phyloP scores from a whole-genome alignment of 179 eudicot species.

The Amaranthus tricolor region DNA sequence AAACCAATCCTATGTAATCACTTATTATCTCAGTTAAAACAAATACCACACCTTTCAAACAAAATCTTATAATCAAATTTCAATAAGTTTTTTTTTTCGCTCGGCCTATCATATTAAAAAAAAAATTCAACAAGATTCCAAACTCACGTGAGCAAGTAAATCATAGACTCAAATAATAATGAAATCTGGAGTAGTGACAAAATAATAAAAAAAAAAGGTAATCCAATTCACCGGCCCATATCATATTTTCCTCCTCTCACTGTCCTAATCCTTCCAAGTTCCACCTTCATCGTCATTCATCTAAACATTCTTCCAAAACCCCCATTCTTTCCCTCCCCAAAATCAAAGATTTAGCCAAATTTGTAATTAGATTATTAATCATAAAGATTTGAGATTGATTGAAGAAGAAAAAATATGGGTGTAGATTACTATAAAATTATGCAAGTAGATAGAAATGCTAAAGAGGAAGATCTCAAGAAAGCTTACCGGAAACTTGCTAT shows the following conservation, averaged over 20 bases:
- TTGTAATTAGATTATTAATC: background rate
- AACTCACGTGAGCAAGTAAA: slow-evolving; percentile 18
- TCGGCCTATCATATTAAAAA: too few relatives aligned
- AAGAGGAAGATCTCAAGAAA: slow-evolving; percentile 84
- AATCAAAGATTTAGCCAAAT: background rate
- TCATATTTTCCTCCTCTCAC: slow-evolving; percentile 1
- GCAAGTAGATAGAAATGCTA: slow-evolving; percentile 72
- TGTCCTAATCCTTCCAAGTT: background rate
- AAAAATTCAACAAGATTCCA: slow-evolving; percentile 15
- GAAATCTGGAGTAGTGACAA: background rate
- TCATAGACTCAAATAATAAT: background rate
- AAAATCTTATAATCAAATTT: too few relatives aligned
- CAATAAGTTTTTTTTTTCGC: too few relatives aligned
- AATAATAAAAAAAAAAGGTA: background rate
- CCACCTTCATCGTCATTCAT: too few relatives aligned
- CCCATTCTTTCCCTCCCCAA: too few relatives aligned
- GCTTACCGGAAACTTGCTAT: slow-evolving; percentile 90
- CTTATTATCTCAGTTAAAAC: too few relatives aligned
- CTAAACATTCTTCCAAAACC: too few relatives aligned
- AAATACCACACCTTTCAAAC: too few relatives aligned
- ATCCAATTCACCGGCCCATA: slow-evolving; percentile 7
- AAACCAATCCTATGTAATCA: too few relatives aligned
- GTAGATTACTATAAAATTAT: slow-evolving; percentile 77
- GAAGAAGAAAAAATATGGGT: slow-evolving; percentile 41
- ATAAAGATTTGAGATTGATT: background rate